A percentile compares a stretch with the other conserved stretches of the same genome.
These are phyloP conservation scores for Elongisporangium senticosum DNA, from an alignment of 352 stramenopile genomes.

Conservation along the genomic window DNA sequence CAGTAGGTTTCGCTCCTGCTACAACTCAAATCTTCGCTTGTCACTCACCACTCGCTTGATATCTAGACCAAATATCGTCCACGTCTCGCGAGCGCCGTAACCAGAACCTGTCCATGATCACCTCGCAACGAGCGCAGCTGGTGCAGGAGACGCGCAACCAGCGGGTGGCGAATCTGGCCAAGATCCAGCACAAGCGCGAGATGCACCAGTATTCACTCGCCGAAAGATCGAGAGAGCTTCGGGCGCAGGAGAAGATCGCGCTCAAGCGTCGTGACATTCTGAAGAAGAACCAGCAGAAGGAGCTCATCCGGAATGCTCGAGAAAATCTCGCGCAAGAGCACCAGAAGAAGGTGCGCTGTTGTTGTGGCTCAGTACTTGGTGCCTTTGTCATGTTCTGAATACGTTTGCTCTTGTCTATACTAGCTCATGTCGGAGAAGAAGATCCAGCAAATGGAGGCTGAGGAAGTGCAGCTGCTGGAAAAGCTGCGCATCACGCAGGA, in stretches of 20 bases:
- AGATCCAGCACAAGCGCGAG: slow-evolving; percentile 39
- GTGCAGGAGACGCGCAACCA: slow-evolving; percentile 49
- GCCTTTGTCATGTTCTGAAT: background rate
- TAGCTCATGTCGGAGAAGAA: slow-evolving; percentile 47
- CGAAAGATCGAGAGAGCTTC: slow-evolving; percentile 49
- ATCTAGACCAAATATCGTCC: slow-evolving; percentile 17
- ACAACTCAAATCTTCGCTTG: background rate
- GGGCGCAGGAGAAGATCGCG: slow-evolving; percentile 34
- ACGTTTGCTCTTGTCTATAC: background rate
- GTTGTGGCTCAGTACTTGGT: background rate
- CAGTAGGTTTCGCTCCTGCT: slow-evolving; percentile 18
- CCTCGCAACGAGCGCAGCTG: slow-evolving; percentile 35
- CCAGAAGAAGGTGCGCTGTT: slow-evolving; percentile 27
- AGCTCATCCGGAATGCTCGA: slow-evolving; percentile 35
- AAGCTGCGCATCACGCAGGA: slow-evolving; percentile 58
- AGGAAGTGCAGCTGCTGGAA: slow-evolving; percentile 58
- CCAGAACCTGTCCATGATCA: slow-evolving; percentile 33
- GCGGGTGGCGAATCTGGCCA: slow-evolving; percentile 29
- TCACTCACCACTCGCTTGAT: background rate
- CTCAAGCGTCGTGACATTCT: slow-evolving; percentile 32
- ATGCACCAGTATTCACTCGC: slow-evolving; percentile 27
- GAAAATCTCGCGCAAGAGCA: slow-evolving; percentile 47
- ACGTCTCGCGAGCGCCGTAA: slow-evolving; percentile 34
- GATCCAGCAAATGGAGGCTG: slow-evolving; percentile 58
- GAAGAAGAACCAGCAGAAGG: slow-evolving; percentile 48